A percentile compares a stretch with the other conserved stretches of the same genome.
Evolutionary conservation across 2,329 filamentous ascomycete genomes (phyloP).

Genomic region (Fusarium euwallaceae): DNA sequence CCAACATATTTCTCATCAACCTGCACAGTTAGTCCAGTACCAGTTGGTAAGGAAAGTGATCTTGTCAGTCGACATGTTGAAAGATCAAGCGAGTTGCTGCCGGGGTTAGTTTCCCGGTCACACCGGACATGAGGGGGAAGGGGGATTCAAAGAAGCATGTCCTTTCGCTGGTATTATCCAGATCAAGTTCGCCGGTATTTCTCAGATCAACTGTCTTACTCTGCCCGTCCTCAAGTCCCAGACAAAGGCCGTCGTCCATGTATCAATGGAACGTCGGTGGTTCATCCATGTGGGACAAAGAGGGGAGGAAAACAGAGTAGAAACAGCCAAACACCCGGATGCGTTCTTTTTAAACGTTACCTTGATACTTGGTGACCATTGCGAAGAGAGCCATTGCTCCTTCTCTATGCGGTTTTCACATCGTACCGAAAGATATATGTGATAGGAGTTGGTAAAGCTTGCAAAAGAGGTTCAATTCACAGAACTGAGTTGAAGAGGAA

Average conservation of each 20-base stretch:
- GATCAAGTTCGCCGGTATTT: conserved; percentile 89
- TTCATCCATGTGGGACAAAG: neutral
- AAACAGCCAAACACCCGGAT: conserved; percentile 59
- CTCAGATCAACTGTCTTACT: conserved; percentile 68
- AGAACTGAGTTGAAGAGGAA: conserved; percentile 12
- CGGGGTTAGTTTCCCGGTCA: conserved; percentile 60
- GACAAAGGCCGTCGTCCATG: neutral
- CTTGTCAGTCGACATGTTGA: conserved; percentile 83
- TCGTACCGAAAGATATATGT: conserved; percentile 41
- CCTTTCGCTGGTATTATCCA: conserved; percentile 91
- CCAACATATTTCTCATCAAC: conserved; percentile 30
- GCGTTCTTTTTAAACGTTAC: conserved; percentile 61
- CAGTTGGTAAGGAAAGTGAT: conserved; percentile 89
- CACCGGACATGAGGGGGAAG: conserved; percentile 42
- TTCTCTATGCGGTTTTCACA: conserved; percentile 41
- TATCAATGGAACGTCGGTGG: neutral
- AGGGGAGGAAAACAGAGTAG: conserved; percentile 23
- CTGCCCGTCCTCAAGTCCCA: conserved; percentile 28
- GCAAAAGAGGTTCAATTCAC: neutral
- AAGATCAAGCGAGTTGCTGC: conserved; percentile 59
- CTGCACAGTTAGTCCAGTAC: conserved; percentile 57
- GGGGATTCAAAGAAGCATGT: conserved; percentile 77
- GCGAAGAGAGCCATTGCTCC: conserved; percentile 45
- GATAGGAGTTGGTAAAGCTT: neutral
- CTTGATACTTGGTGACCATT: conserved; percentile 54